A percentile compares a stretch with the other conserved stretches of the same genome.
Conservation (phyloP, 495 filamentous ascomycete genomes). For the Alectoria sarmentosa region DNA sequence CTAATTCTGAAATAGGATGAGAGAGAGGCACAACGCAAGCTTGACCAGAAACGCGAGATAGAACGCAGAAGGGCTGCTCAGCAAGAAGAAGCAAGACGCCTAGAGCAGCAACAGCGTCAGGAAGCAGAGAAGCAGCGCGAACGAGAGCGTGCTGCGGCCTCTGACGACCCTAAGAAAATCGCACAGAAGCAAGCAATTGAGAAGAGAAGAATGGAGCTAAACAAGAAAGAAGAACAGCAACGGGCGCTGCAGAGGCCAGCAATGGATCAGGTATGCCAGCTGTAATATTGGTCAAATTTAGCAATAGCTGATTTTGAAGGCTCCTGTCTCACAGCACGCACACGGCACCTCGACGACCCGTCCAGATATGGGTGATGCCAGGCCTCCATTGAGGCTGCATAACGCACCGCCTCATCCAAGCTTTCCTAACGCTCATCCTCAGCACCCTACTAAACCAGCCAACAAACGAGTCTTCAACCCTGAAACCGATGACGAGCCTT, state of each 20-base stretch:
- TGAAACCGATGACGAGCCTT: constrained; percentile 41
- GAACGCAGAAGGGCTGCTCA: constrained; percentile 65
- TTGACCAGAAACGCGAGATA: constrained; percentile 66
- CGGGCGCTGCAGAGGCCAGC: constrained; percentile 38
- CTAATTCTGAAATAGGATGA: constrained; percentile 48
- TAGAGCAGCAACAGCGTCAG: constrained; percentile 41
- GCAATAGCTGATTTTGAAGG: constrained; percentile 23
- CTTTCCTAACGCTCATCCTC: constrained; percentile 36
- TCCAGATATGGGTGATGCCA: constrained; percentile 41
- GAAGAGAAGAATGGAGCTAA: constrained; percentile 56
- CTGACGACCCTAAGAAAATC: constrained; percentile 58
- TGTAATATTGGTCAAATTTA: neutral
- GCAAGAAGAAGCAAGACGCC: constrained; percentile 43
- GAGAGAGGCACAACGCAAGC: constrained; percentile 66
- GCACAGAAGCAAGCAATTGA: constrained; percentile 63
- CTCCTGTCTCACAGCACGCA: constrained; percentile 36
- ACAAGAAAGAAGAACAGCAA: constrained; percentile 48
- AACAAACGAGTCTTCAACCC: constrained; percentile 50
- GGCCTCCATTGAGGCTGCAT: constrained; percentile 49
- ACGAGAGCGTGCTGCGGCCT: constrained; percentile 34
- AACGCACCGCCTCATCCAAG: constrained; percentile 45
- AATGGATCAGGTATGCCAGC: constrained; percentile 35
- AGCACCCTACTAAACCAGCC: constrained; percentile 56
- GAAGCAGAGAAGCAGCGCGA: constrained; percentile 39
- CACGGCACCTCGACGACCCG: constrained; percentile 36